phyloP scores from a whole-genome alignment of 2,329 filamentous ascomycete species.

The Trichoderma afroharzianum region DNA sequence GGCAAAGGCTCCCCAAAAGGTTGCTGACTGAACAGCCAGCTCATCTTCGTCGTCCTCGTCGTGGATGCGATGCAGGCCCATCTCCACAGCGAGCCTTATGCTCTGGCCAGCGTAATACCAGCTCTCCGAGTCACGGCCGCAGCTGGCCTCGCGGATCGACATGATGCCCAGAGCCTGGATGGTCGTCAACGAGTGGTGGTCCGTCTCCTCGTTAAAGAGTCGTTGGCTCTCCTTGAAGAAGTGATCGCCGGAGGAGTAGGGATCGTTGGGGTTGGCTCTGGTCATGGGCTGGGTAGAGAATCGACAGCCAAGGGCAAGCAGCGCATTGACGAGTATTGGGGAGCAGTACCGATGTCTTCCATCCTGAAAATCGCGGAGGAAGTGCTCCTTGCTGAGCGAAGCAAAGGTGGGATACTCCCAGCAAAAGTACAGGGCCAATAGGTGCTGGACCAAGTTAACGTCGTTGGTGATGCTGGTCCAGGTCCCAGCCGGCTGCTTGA shows the following conservation, averaged over 20 bases:
- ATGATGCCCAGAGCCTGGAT: conserved; percentile 74
- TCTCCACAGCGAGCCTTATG: conserved; percentile 67
- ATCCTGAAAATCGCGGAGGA: conserved; percentile 60
- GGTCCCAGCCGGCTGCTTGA: conserved; percentile 39
- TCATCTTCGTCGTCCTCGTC: conserved; percentile 51
- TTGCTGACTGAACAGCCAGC: conserved; percentile 55
- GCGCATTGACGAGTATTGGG: conserved; percentile 61
- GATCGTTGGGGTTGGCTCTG: conserved; percentile 58
- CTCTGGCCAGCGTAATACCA: conserved; percentile 72
- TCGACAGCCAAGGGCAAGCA: conserved; percentile 63
- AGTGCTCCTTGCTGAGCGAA: conserved; percentile 68
- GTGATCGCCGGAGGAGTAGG: conserved; percentile 65
- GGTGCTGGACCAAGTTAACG: conserved; percentile 55
- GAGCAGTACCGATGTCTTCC: conserved; percentile 65
- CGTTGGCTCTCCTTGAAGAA: conserved; percentile 69
- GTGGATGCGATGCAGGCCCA: conserved; percentile 60
- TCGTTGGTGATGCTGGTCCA: conserved; percentile 64
- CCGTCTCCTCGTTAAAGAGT: conserved; percentile 53
- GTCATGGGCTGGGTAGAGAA: conserved; percentile 64
- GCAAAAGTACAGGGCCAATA: conserved; percentile 67
- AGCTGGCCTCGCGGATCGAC: conserved; percentile 70
- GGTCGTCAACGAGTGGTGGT: conserved; percentile 63
- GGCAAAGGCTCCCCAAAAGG: conserved; percentile 61
- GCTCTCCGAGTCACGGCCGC: conserved; percentile 67
- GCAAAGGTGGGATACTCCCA: conserved; percentile 75